phyloP scores from a whole-genome alignment of 73 alveolate species.

The Symbiodinium pilosum region DNA sequence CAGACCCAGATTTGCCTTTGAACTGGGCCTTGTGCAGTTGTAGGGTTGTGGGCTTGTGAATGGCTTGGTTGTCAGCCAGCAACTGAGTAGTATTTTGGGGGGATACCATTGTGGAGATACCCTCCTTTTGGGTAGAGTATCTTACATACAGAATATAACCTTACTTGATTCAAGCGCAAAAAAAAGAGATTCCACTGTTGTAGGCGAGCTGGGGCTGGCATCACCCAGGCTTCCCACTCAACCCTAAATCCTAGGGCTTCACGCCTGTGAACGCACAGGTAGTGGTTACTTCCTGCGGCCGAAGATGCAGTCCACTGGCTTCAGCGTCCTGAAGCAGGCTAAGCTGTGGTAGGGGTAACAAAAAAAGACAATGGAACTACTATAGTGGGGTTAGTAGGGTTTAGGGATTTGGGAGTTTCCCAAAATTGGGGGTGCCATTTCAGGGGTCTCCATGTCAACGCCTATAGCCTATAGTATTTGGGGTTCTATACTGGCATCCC shows the following conservation, averaged over 20 bases:
- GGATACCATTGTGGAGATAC: too few relatives aligned
- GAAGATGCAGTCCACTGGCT: slow-evolving; percentile 56
- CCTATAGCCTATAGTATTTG: too few relatives aligned
- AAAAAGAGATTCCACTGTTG: too few relatives aligned
- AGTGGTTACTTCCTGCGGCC: slow-evolving; percentile 89
- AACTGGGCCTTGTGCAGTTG: not conserved
- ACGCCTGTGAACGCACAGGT: not conserved
- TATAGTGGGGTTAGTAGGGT: not conserved
- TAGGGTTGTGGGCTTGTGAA: not conserved
- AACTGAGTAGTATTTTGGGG: not conserved
- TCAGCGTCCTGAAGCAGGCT: slow-evolving; percentile 7
- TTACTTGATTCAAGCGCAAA: too few relatives aligned
- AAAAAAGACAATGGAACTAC: too few relatives aligned
- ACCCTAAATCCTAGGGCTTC: not conserved
- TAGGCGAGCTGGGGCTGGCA: too few relatives aligned
- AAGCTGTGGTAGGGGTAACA: not conserved
- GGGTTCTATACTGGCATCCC: too few relatives aligned
- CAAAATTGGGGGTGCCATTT: too few relatives aligned
- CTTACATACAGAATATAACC: too few relatives aligned
- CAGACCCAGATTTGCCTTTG: too few relatives aligned
- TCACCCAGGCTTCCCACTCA: not conserved
- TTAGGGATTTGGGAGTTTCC: not conserved
- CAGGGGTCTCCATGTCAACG: too few relatives aligned
- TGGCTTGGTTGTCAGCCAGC: not conserved
- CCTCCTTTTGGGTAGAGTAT: too few relatives aligned